A percentile compares a stretch with the other conserved stretches of the same genome.
These are phyloP conservation scores for Solanum piurae DNA, from an alignment of 257 asterid genomes.

Conservation along the genomic window DNA sequence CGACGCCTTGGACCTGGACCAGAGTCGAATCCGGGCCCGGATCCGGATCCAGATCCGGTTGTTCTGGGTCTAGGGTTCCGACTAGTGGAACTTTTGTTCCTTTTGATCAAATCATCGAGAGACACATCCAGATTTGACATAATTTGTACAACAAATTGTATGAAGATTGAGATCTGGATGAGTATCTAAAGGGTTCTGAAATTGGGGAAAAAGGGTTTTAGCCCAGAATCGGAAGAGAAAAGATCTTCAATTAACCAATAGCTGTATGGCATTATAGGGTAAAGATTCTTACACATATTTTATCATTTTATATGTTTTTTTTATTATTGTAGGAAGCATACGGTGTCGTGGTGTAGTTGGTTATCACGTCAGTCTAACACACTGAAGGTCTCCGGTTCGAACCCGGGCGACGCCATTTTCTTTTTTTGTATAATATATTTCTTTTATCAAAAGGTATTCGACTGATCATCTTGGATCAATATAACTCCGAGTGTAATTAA, in stretches of 20 bases:
- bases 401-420: conserved; percentile 53
- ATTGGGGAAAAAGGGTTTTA: not conserved
- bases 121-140: conserved; percentile 83
- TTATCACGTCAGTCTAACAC: conserved; percentile 91
- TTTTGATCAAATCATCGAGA: conserved; percentile 91
- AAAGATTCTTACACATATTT: not conserved
- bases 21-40: conserved; percentile 40
- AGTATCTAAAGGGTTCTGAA: not conserved
- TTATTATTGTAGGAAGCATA: not conserved
- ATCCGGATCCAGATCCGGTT: conserved; percentile 36
- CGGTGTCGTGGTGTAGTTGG: conserved; percentile 77
- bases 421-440: no score
- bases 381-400: conserved; percentile 91
- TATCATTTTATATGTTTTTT: accelerated
- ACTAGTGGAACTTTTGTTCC: conserved; percentile 56
- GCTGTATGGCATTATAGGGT: not conserved
- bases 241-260: not conserved
- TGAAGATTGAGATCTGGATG: not conserved
- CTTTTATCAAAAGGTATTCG: no score
- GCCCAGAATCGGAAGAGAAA: not conserved
- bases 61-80: conserved; percentile 12
- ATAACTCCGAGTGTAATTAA: no score
- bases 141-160: not conserved
- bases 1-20: conserved; percentile 87
- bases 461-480: not conserved